Conservation (phyloP, 495 filamentous ascomycete genomes). For the Penicillium egyptiacum region DNA sequence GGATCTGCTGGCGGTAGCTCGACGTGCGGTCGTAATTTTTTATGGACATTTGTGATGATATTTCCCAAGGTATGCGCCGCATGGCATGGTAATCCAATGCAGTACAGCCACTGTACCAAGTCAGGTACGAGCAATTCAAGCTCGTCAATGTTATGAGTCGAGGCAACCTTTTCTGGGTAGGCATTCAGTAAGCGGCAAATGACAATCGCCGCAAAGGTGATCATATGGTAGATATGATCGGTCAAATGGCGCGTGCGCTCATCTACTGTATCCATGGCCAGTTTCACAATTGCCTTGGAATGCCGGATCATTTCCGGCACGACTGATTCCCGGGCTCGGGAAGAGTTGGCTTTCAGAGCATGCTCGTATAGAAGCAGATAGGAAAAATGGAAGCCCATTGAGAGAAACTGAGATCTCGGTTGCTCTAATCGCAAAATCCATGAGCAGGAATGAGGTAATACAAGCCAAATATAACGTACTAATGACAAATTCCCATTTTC, state of each 20-base stretch:
- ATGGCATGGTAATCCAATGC: constrained; percentile 46
- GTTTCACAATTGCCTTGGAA: constrained; percentile 40
- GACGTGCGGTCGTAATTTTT: constrained; percentile 22
- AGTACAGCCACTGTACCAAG: constrained; percentile 44
- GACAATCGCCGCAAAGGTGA: constrained; percentile 46
- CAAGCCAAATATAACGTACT: constrained; percentile 24
- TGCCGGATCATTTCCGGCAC: constrained; percentile 45
- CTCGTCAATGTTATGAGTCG: constrained; percentile 28
- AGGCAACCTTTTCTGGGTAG: constrained; percentile 36
- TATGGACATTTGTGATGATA: constrained; percentile 35
- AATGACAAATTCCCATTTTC: constrained; percentile 43
- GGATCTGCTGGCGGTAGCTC: constrained; percentile 10
- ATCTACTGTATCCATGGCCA: constrained; percentile 50
- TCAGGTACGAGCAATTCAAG: constrained; percentile 35
- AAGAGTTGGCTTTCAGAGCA: constrained; percentile 38
- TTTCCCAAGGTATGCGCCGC: constrained; percentile 45
- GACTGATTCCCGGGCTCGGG: constrained; percentile 37
- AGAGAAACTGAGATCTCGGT: constrained; percentile 48
- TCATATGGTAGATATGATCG: constrained; percentile 53
- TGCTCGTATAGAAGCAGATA: constrained; percentile 45
- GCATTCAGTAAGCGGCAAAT: constrained; percentile 40
- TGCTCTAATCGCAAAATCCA: constrained; percentile 30
- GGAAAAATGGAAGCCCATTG: constrained; percentile 50
- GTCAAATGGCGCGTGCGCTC: constrained; percentile 46
- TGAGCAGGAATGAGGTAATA: neutral